phyloP scores from a whole-genome alignment of 2,329 filamentous ascomycete genomes.

The Fusarium subtropicale region DNA sequence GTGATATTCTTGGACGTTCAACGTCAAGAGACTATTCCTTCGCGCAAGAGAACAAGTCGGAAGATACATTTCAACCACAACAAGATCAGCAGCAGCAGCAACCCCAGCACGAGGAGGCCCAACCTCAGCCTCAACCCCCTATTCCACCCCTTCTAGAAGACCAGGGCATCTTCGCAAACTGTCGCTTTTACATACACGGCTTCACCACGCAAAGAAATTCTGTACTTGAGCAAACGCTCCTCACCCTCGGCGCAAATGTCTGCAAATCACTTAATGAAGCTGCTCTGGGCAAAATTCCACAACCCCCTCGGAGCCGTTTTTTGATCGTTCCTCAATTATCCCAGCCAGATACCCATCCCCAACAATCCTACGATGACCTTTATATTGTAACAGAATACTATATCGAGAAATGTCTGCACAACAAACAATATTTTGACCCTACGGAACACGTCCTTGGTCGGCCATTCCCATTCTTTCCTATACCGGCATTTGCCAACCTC shows the following conservation, averaged over 20 bases:
- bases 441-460: conserved; percentile 77
- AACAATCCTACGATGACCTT: conserved; percentile 53
- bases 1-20: conserved; percentile 77
- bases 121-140: conserved; percentile 25
- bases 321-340: conserved; percentile 67
- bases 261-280: conserved; percentile 58
- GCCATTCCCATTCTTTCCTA: conserved; percentile 78
- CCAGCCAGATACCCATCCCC: conserved; percentile 58
- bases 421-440: conserved; percentile 77
- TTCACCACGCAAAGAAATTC: conserved; percentile 66
- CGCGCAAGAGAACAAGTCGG: conserved; percentile 40
- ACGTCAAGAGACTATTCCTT: conserved; percentile 53
- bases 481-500: conserved; percentile 76
- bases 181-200: conserved; percentile 70
- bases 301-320: conserved; percentile 56
- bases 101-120: conserved; percentile 7
- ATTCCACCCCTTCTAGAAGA: conserved; percentile 25
- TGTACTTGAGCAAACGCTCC: conserved; percentile 60
- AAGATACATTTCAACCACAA: conserved; percentile 13
- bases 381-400: conserved; percentile 87
- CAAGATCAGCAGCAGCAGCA: conserved; percentile 20
- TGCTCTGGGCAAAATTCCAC: conserved; percentile 46
- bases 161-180: conserved; percentile 64
- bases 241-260: conserved; percentile 60
- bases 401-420: conserved; percentile 87